Base-by-base conservation (phyloP, 2,329 filamentous ascomycete genomes). In the Penicillium sp. region DNA sequence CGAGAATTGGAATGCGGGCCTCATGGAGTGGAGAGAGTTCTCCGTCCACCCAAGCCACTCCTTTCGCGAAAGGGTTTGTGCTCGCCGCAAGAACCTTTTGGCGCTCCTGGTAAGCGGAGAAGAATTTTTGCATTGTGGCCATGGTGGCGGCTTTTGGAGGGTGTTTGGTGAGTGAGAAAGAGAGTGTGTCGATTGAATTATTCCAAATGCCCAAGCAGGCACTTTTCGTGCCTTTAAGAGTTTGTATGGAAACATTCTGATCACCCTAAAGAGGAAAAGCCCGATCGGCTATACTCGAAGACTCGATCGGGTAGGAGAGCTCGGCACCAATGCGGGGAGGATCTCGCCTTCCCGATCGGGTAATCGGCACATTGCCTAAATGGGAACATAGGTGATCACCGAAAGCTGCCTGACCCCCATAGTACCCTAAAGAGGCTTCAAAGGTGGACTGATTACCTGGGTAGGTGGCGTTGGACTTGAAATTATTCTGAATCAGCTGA, bases 1-100 rank as follows among this genome's bases (percentile, higher is more conserved):
- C 79, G 0, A 78, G 60, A 0, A 81, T 62, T 1, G 79, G 79
- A 16, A 81, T 79, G n/a, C 72, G 72, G 1, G 79, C 79, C 42
- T 79, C 64, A n/a, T 68, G 36, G 6, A 81, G 61, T 3, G 79
- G 78, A 0, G 74, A 69, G 4, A 77, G 63, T 38, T 76, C 61
- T 14, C 76, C 76, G 41, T 74, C 69, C 1, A 81, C 61, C 79
- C 76, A 81, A 19, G 79, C 79, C 4, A 81, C 65, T 10, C 79
- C 79, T 16, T 70, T 65, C 16, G 76, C 70, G 47, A 74, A 76
- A 0, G 71, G 71, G 62, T 76, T 76, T 13, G 44, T 65, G 65
- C 67, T 76, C 4, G 61, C 42, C 34, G 69, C 58, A 0, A 79
- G 68, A 46, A 58, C 56, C 11, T 57, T 51, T 40, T 68, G 59